Conservation (phyloP, 1,139 yeast species). For the Hyphopichia burtonii region DNA sequence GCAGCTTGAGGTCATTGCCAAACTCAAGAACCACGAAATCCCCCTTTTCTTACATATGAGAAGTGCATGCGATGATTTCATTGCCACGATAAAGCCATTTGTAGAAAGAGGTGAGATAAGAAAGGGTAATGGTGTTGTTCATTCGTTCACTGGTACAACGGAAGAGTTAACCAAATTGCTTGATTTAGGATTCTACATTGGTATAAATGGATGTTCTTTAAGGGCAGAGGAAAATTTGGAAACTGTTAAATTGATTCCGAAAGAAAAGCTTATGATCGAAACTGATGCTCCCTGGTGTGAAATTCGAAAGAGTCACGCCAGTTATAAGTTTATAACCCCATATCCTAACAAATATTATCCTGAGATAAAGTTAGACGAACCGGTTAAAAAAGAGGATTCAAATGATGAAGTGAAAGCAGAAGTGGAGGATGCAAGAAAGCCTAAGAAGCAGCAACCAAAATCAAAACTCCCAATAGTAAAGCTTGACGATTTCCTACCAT, state of each 20-base stretch:
- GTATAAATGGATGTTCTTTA: constrained; percentile 91
- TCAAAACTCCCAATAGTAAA: constrained; percentile 18
- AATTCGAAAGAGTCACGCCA: constrained; percentile 77
- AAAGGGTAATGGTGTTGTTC: constrained; percentile 69
- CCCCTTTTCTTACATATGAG: constrained; percentile 92
- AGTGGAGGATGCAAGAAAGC: background rate
- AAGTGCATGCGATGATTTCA: constrained; percentile 81
- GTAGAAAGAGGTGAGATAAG: constrained; percentile 40
- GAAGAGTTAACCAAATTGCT: constrained; percentile 57
- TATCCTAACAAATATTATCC: constrained; percentile 62
- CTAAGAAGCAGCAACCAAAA: constrained; percentile 1
- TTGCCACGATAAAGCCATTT: constrained; percentile 56
- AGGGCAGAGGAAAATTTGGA: constrained; percentile 71
- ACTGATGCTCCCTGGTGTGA: constrained; percentile 99
- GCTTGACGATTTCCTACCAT: constrained; percentile 53
- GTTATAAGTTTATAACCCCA: constrained; percentile 52
- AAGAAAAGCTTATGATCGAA: constrained; percentile 71
- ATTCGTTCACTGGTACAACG: constrained; percentile 87
- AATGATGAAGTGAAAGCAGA: background rate
- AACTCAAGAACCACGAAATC: constrained; percentile 45
- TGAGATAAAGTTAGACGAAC: constrained; percentile 15
- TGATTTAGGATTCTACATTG: constrained; percentile 64
- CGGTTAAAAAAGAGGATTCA: constrained; percentile 6
- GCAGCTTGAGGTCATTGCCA: constrained; percentile 66
- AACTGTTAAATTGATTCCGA: constrained; percentile 67